Percentiles rank a stretch among this genome's conserved stretches.
phyloP scores from a whole-genome alignment of 108 stramenopile species.

The Aurantiochytrium sp. region DNA sequence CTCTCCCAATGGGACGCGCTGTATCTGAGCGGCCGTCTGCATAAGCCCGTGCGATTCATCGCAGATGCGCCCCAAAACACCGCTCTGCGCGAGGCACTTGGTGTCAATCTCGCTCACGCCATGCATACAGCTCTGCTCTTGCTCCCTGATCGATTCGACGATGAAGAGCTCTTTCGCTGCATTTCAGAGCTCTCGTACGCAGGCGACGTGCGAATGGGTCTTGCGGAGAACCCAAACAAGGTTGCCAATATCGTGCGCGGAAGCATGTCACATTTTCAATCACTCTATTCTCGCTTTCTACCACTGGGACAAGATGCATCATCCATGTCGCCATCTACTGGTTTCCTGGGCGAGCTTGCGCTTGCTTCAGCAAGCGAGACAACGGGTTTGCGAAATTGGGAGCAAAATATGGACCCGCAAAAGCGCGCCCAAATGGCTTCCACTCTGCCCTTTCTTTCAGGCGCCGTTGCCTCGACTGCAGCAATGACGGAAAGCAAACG shows the following conservation, averaged over 20 bases:
- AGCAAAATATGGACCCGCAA: not conserved
- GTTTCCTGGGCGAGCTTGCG: not conserved
- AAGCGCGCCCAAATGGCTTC: not conserved
- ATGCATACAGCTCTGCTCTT: not conserved
- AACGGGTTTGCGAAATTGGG: not conserved
- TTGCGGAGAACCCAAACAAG: conserved; percentile 3
- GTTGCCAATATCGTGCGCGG: not conserved
- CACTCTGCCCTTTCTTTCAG: not conserved
- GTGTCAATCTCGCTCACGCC: not conserved
- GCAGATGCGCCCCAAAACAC: not conserved
- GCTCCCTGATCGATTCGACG: not conserved
- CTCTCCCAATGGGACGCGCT: not conserved
- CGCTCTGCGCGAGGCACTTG: not conserved
- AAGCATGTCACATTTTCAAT: not conserved
- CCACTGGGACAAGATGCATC: too few species aligned
- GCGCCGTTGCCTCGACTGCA: too few species aligned
- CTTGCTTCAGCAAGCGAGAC: not conserved
- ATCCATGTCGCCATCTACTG: not conserved
- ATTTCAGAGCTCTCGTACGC: not conserved
- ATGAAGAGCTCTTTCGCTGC: not conserved
- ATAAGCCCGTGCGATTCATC: not conserved
- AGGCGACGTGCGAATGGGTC: not conserved
- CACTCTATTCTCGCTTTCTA: not conserved
- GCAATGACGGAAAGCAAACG: not conserved
- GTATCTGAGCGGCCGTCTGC: not conserved